Base-by-base conservation (phyloP, 2,329 filamentous ascomycete species). In the Cadophora sp. region DNA sequence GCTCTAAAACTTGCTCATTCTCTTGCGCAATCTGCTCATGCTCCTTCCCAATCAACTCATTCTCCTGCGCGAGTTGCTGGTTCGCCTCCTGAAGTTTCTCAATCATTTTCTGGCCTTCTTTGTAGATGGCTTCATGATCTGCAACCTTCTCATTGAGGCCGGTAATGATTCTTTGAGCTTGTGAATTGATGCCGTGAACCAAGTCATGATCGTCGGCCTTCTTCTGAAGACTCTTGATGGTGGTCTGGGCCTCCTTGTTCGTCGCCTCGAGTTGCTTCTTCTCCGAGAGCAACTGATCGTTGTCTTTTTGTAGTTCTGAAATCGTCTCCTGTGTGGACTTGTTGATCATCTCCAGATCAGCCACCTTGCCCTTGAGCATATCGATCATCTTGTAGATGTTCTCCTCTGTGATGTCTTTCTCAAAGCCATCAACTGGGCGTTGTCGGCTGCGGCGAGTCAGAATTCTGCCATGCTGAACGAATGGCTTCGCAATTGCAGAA, bases 211-310 rank as follows among this genome's bases (percentile, higher is more conserved):
- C 55, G 14, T 36, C 55, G n/a, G 33, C 55, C 20, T 58, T 58
- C 16, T 58, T 41, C 33, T 58, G 33, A 16, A 36, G 14, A 8
- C 4, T 22, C n/a, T 41, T 24, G 20, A 41, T 39, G 39, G 36
- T 8, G n/a, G 2, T 58, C n/a, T 39, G 30, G 8, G 53, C 11
- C 53, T 56, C 18, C n/a, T n/a, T 13, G 45, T 48, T 20, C n/a
- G 8, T n/a, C 45, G 53, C 5, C 73, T 59, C 24, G 22, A 30
- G 4, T 22, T 36, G 24, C 43, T 14, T 60, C 43, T 60, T 60
- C 58, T 48, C 75, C 8, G 41, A 30, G 7, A n/a, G 47, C 48
- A 64, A 56, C 11, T 55, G 47, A 47, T 64, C 36, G 50, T 66
- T 62, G 30, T 51, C 41, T 56, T 30, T 56, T 47, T 56, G 39